Base-by-base conservation (phyloP, 23 red algal genomes). In the Cyanidiococcus yangmingshanensis region DNA sequence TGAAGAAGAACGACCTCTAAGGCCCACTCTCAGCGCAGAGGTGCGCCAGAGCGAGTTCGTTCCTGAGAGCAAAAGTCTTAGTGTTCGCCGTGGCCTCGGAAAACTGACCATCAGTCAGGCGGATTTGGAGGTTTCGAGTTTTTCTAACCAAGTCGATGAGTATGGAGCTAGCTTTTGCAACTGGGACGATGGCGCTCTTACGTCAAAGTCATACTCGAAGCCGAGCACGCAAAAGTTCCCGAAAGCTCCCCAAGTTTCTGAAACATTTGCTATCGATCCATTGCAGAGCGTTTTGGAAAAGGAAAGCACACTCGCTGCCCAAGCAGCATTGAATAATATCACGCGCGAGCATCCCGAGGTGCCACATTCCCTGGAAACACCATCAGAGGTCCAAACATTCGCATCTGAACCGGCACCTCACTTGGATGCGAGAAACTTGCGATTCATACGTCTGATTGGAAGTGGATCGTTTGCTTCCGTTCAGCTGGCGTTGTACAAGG, bases 401-500 rank as follows among this genome's bases (percentile, higher is more conserved):
- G n/a, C n/a, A n/a, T n/a, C n/a, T n/a, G n/a, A n/a, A n/a, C n/a
- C n/a, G n/a, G n/a, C n/a, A n/a, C n/a, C n/a, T n/a, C n/a, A n/a
- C n/a, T 29, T 71, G 63, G 7, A 35, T 3, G 63, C n/a, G n/a
- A 35, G 32, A 12, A 3, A 25, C 7, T 29, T 71, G 27, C 63
- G 27, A 71, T 71, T 71, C 27, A 12, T 71, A 2, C 63, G 63
- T 35, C 15, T 29, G 7, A 25, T 71, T 7, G 63, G 63, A 25
- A 71, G 63, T 29, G 63, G 63, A 7, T 32, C 63, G 16, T 71
- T 71, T 29, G 63, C 63, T 17, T 71, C 32, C 27, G 63, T 71
- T 25, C 63, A 71, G 63, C 63, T 71, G 3, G 63, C 63, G 16
- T 7, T 71, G 63, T 25, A 71, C 63, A 71, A 25, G n/a, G 63